phyloP scores from a whole-genome alignment of 331 rosid species.

The Acacia pycnantha region DNA sequence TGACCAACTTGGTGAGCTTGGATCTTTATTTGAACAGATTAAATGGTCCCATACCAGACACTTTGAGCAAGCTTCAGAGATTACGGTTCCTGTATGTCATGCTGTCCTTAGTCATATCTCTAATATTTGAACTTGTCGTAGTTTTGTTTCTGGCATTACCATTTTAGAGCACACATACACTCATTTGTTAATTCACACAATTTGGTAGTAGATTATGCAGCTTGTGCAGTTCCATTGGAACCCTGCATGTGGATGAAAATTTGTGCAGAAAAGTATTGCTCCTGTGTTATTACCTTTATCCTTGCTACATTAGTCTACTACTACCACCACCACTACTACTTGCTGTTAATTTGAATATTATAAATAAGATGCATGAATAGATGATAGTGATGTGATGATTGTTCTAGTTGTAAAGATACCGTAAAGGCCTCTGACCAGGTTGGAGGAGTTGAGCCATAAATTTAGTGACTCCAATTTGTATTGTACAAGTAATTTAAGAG shows the following conservation, averaged over 20 bases:
- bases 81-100: conserved; percentile 89
- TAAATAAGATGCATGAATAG: conserved; percentile 8
- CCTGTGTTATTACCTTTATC: background rate
- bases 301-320: background rate
- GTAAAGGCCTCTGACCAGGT: background rate
- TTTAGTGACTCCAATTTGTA: background rate
- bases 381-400: background rate
- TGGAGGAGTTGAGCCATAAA: background rate
- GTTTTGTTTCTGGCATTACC: conserved; percentile 18
- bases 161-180: background rate
- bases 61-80: conserved; percentile 65
- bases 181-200: conserved; percentile 2
- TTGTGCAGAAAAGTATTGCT: conserved; percentile 15
- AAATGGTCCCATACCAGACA: conserved; percentile 58
- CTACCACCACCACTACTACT: background rate
- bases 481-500: background rate
- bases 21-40: conserved; percentile 93
- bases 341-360: conserved; percentile 10
- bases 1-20: conserved; percentile 91
- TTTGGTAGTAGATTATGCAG: conserved; percentile 12
- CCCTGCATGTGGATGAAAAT: background rate
- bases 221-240: conserved; percentile 10
- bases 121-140: background rate
- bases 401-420: background rate
- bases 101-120: conserved; percentile 41